Percentiles rank a stretch among this genome's conserved stretches.
These are phyloP conservation scores for Talaromyces rugulosus DNA, from an alignment of 2,329 filamentous ascomycete species.

Conservation along the genomic window DNA sequence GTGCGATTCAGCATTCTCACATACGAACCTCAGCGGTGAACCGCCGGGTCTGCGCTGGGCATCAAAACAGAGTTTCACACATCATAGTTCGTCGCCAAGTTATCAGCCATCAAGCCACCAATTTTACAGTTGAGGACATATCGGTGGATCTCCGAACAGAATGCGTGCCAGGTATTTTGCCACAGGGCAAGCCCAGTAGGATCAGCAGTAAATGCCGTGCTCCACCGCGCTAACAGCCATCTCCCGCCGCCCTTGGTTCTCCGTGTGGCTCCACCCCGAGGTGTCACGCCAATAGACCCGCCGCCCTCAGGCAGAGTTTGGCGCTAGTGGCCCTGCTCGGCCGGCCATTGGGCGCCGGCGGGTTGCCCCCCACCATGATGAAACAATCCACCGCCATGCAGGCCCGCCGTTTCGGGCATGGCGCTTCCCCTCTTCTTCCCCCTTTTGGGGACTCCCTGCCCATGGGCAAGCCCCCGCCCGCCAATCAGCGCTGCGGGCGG, in stretches of 20 bases:
- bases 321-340: background rate
- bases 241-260: constrained; percentile 11
- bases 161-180: background rate
- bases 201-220: constrained; percentile 14
- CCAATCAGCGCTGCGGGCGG: background rate
- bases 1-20: background rate
- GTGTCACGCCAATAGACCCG: background rate
- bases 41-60: background rate
- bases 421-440: background rate
- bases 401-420: constrained; percentile 3
- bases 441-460: constrained; percentile 2
- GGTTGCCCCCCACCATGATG: constrained; percentile 9
- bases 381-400: constrained; percentile 12
- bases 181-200: background rate
- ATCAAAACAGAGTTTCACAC: background rate
- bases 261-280: background rate
- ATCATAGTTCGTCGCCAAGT: background rate
- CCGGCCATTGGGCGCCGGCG: background rate
- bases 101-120: background rate
- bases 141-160: background rate
- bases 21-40: background rate
- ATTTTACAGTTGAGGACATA: background rate
- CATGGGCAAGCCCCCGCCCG: background rate
- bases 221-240: constrained; percentile 13
- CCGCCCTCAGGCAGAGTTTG: background rate